These are phyloP conservation scores for Leccinum olivaceopallidum DNA, from an alignment of 768 basidiomycete species.

Conservation along the genomic window DNA sequence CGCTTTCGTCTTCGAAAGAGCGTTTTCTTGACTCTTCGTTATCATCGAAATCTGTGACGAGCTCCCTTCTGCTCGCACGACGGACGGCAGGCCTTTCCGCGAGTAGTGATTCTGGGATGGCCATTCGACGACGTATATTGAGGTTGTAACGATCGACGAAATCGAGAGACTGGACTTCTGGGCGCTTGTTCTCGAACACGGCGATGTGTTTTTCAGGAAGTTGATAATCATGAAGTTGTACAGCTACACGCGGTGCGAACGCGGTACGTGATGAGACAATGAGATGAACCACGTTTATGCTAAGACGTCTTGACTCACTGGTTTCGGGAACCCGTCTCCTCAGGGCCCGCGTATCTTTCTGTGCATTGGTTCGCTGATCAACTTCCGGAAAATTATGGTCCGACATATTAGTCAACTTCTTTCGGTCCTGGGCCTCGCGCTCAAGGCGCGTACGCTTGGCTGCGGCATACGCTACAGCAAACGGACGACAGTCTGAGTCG, in stretches of 20 bases:
- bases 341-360: conserved; percentile 38
- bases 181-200: conserved; percentile 19
- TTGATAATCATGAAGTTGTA: conserved; percentile 22
- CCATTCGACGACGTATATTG: conserved; percentile 17
- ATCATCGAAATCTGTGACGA: conserved; percentile 24
- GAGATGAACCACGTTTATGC: conserved; percentile 24
- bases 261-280: conserved; percentile 26
- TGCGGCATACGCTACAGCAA: conserved; percentile 86
- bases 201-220: conserved; percentile 15
- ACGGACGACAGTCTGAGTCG: conserved; percentile 78
- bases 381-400: conserved; percentile 24
- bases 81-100: conserved; percentile 26
- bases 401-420: conserved; percentile 30
- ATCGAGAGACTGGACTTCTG: conserved; percentile 25
- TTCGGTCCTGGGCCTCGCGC: conserved; percentile 43
- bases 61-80: conserved; percentile 33
- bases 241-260: conserved; percentile 26
- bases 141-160: conserved; percentile 42
- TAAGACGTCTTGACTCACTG: conserved; percentile 37
- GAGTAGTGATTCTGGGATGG: conserved; percentile 10
- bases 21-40: conserved; percentile 42
- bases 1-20: conserved; percentile 45
- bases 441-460: conserved; percentile 58
- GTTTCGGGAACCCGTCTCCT: conserved; percentile 48
- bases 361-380: conserved; percentile 33